Percentiles rank a stretch among this genome's conserved stretches.
These are phyloP conservation scores for Moringa oleifera DNA, from an alignment of 345 rosid species.

Conservation along the genomic window DNA sequence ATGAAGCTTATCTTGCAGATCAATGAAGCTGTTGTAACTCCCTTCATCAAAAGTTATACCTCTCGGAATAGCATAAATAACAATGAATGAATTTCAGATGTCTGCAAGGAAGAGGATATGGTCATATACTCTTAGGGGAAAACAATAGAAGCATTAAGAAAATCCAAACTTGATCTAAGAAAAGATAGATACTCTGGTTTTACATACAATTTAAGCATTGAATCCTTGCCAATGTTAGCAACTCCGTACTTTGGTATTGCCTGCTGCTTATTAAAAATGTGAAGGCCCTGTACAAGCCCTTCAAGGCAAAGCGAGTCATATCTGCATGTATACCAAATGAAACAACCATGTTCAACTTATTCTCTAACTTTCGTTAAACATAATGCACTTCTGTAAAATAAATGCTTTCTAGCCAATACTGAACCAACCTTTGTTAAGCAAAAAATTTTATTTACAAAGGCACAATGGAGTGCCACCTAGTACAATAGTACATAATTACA, in stretches of 20 bases:
- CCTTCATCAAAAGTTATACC: slow-evolving; percentile 77
- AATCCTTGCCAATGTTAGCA: slow-evolving; percentile 35
- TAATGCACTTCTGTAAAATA: too few relatives aligned
- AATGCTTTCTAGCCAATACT: too few relatives aligned
- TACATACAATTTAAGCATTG: slow-evolving; percentile 65
- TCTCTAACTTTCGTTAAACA: neutral
- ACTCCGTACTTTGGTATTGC: slow-evolving; percentile 47
- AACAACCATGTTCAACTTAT: neutral
- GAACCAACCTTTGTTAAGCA: too few relatives aligned
- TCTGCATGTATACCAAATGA: slow-evolving; percentile 28
- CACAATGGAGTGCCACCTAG: too few relatives aligned
- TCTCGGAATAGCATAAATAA: slow-evolving; percentile 89
- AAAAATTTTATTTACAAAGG: too few relatives aligned
- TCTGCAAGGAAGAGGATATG: slow-evolving; percentile 35
- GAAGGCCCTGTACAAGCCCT: slow-evolving; percentile 95
- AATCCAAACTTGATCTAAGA: too few relatives aligned
- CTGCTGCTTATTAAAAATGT: slow-evolving; percentile 62
- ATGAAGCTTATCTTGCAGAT: slow-evolving; percentile 96
- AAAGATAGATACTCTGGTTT: slow-evolving; percentile 46
- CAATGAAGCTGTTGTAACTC: slow-evolving; percentile 88
- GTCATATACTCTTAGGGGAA: neutral
- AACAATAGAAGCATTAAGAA: too few relatives aligned
- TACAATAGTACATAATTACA: too few relatives aligned
- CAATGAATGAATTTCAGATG: slow-evolving; percentile 55
- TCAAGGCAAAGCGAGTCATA: slow-evolving; percentile 93